These are phyloP conservation scores for Alternaria consortialis DNA, from an alignment of 2,329 filamentous ascomycete genomes.

Conservation along the genomic window DNA sequence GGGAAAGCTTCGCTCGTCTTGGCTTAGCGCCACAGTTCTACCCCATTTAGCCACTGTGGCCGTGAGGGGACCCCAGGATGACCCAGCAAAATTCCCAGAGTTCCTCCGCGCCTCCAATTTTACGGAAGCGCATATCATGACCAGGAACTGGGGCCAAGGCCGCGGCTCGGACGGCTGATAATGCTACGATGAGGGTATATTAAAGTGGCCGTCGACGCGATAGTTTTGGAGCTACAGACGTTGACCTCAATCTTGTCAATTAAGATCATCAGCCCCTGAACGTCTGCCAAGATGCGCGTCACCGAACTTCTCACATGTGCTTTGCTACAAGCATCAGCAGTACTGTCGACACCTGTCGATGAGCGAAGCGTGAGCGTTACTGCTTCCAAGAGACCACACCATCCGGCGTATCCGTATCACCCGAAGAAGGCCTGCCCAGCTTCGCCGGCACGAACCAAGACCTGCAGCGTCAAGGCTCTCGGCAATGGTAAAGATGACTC, in stretches of 20 bases:
- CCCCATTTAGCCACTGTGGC: slow-evolving; percentile 28
- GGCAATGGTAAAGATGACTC: slow-evolving; percentile 60
- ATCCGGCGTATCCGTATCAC: slow-evolving; percentile 47
- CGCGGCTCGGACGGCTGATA: slow-evolving; percentile 15
- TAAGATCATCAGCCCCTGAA: background rate
- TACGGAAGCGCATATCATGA: slow-evolving; percentile 6
- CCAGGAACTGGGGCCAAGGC: slow-evolving; percentile 9
- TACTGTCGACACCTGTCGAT: slow-evolving; percentile 29
- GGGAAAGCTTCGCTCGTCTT: slow-evolving; percentile 26
- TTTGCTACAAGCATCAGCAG: slow-evolving; percentile 39
- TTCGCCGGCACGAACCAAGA: slow-evolving; percentile 48
- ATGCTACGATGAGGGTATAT: slow-evolving; percentile 26
- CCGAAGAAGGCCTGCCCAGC: slow-evolving; percentile 47
- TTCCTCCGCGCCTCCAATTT: slow-evolving; percentile 26
- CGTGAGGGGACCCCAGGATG: slow-evolving; percentile 18
- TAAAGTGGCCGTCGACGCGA: slow-evolving; percentile 14
- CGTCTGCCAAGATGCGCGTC: slow-evolving; percentile 35
- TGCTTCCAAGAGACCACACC: slow-evolving; percentile 43
- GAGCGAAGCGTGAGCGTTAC: slow-evolving; percentile 15
- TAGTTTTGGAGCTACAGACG: slow-evolving; percentile 2
- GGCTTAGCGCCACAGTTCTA: slow-evolving; percentile 21
- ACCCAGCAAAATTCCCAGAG: slow-evolving; percentile 22
- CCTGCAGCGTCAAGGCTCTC: slow-evolving; percentile 51
- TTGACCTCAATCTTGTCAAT: background rate
- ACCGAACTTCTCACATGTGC: slow-evolving; percentile 33